Evolutionary conservation across 177 flowering plant genomes (phyloP), one percentile per base, ranked within the genome.

Genomic region (Vitis hybrid): DNA sequence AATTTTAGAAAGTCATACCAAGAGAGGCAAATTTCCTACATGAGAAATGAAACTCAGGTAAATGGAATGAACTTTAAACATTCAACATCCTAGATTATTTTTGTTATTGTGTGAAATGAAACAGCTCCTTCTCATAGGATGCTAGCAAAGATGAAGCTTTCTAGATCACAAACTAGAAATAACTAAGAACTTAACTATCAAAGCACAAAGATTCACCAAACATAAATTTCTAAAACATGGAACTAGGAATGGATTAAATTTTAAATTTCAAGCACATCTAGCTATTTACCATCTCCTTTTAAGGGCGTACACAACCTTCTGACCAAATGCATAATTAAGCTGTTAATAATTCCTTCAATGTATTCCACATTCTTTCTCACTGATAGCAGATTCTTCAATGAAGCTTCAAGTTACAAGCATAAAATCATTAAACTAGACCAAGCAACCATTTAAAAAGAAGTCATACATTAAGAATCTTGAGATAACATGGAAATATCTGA

Each of bases 241-340:
- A 9, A 19, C 27, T 27, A 24, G 21, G 12, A 27, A 24, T 11
- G 4, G 3, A 27, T 59, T 24, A 59, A 59, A 59, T 27, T 49
- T 40, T 40, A 5, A 7, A 40, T 66, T 66, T 14, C 19, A 19
- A 40, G 9, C 30, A 18, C 32, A 7, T 40, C 6, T 10, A 71
- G 46, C 27, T 67, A 17, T 18, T 78, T 81, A 91, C 94, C 94
- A 68, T 88, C 80, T 69, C 50, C 79, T 65, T 74, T 68, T 32
- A 70, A 70, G 11, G 85, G 70, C 58, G 80, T 70, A 65, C 86
- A 85, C 97, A 93, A 88, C 82, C 86, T 85, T 78, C 83, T 79
- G 66, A 86, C 60, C 81, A 94, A 72, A 52, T 88, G 83, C 63
- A 72, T 61, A 61, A 93, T 85, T 73, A 94, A 77, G 80, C 87